Evolutionary conservation across 495 filamentous ascomycete genomes (phyloP), one percentile per base, ranked within the genome.

Genomic region (Pyronema omphalodes): DNA sequence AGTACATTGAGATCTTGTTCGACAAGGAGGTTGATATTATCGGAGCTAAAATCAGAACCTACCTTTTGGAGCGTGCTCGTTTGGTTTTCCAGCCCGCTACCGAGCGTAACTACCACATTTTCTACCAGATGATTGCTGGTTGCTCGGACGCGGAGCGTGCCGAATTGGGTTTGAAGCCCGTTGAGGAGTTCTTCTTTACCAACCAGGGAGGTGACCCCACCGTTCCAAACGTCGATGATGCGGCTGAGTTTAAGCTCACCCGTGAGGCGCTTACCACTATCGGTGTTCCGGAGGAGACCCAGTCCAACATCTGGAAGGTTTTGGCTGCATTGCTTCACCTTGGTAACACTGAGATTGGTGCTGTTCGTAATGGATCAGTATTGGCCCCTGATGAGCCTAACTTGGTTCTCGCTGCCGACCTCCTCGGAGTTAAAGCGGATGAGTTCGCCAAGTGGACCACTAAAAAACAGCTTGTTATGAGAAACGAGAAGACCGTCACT

Each of bases 1-100:
- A 99, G 74, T 99, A 99, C 65, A 95, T 99, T 58, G 91, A 99
- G 69, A 99, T 99, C 59, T 86, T 99, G 85, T 99, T 99, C 64
- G 86, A 96, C 71, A 80, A 83, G 55, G 79, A 79, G 59, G 93
- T 87, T 52, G 91, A 94, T 64, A 99, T 99, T 66, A 93, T 99
- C 62, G 91, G 91, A 55, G 91, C 91, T 33, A 89, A 88, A 71
- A 96, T 99, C 60, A 73, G 91, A 58, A 95, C 88, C 37, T 99
- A 96, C 67, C 74, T 99, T 48, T 71, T 99, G 37, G 91, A 99
- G 68, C 83, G 91, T 60, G 96, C 91, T 46, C 82, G 91, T 65
- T 73, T 99, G 62, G 91, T 99, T n/a, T 96, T 96, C 65, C 91
- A 99, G 66, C 91, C 91, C 15, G 71, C 95, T 37, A 96, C 93